Percentiles rank a stretch among this genome's conserved stretches.
phyloP scores from a whole-genome alignment of 257 asterid genomes.

The Striga asiatica region DNA sequence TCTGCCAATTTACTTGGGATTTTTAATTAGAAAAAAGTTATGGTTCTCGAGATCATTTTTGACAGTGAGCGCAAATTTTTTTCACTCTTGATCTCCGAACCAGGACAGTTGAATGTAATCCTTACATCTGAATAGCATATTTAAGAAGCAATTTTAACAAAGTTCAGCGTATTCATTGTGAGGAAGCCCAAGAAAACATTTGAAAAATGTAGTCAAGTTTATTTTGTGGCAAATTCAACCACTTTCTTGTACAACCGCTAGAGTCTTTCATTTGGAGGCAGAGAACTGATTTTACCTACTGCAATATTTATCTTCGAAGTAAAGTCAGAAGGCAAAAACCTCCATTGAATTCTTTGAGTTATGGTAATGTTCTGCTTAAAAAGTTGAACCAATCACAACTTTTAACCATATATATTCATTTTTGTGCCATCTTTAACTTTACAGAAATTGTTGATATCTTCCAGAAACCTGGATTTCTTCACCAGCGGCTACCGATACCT shows the following conservation, averaged over 20 bases:
- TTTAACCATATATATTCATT: not conserved
- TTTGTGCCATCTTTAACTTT: constrained; percentile 23
- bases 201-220: not conserved
- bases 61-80: not conserved
- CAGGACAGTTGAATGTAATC: not conserved
- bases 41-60: not conserved
- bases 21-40: not conserved
- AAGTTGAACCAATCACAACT: not conserved
- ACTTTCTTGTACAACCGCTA: not conserved
- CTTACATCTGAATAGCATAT: not conserved
- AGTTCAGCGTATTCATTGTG: not conserved
- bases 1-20: not conserved
- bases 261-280: not conserved
- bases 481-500: constrained; percentile 75
- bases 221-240: not conserved
- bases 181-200: not conserved
- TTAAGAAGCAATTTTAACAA: not conserved
- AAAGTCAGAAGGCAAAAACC: not conserved
- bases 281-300: not conserved
- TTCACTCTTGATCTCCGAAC: not conserved
- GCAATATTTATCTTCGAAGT: not conserved
- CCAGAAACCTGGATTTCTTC: constrained; percentile 83
- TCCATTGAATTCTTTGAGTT: not conserved
- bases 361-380: not conserved
- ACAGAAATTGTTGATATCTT: constrained; percentile 70